Conservation (phyloP, 768 basidiomycete species). For the Tulasnella sp. region DNA sequence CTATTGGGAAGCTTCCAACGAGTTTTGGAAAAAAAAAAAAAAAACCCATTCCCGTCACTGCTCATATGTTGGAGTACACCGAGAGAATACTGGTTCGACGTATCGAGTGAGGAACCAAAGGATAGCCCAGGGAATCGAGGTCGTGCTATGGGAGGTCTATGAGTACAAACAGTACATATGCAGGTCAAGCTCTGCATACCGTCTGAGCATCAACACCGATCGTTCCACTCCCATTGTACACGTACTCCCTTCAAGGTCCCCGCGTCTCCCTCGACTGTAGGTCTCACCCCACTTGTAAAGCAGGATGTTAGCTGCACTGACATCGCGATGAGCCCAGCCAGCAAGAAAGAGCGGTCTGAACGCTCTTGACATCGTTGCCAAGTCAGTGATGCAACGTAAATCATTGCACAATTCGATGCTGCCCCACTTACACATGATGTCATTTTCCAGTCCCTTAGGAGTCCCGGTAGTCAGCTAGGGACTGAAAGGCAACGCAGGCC, state of each 20-base stretch:
- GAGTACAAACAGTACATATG: too few species aligned
- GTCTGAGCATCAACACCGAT: background rate
- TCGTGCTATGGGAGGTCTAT: too few species aligned
- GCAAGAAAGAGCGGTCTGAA: background rate
- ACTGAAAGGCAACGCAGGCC: background rate
- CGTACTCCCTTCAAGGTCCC: background rate
- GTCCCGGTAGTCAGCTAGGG: background rate
- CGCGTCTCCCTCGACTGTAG: background rate
- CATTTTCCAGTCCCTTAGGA: background rate
- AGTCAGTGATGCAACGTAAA: background rate
- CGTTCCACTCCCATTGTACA: background rate
- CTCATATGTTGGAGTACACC: too few species aligned
- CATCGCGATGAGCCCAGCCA: slow-evolving; percentile 6
- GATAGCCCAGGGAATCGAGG: too few species aligned
- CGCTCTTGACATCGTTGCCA: background rate
- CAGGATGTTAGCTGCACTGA: background rate
- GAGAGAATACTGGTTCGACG: too few species aligned
- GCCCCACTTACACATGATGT: background rate
- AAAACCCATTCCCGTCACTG: too few species aligned
- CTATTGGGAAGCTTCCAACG: too few species aligned
- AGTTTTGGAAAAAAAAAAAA: too few species aligned
- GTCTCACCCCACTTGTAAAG: background rate
- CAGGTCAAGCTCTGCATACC: background rate
- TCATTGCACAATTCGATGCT: background rate
- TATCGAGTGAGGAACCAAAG: too few species aligned